These are phyloP conservation scores for Penicillium flavigenum DNA, from an alignment of 495 filamentous ascomycete genomes.

Conservation along the genomic window DNA sequence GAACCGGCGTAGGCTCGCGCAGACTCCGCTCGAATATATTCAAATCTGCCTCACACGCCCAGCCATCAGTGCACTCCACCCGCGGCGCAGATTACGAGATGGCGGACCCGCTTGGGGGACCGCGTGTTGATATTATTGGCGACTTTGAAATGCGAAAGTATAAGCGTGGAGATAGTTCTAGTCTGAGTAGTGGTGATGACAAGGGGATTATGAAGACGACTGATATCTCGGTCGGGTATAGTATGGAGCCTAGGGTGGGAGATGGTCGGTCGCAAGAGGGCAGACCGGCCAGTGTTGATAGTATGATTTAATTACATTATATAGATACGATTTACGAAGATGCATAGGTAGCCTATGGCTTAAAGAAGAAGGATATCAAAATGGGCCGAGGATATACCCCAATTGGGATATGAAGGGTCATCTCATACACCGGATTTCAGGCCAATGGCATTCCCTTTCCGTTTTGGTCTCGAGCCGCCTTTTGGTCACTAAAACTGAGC, in stretches of 20 bases:
- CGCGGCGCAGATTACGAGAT: constrained; percentile 20
- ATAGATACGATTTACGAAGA: constrained; percentile 8
- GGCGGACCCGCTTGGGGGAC: constrained; percentile 18
- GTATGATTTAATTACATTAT: constrained; percentile 19
- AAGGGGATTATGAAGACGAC: constrained; percentile 29
- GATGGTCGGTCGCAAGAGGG: constrained; percentile 13
- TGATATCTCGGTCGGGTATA: constrained; percentile 28
- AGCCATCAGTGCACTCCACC: not conserved
- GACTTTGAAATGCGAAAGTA: constrained; percentile 31
- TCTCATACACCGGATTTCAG: too few relatives aligned
- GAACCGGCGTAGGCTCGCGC: constrained; percentile 9
- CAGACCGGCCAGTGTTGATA: constrained; percentile 26
- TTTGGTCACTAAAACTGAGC: too few relatives aligned
- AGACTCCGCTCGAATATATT: constrained; percentile 14
- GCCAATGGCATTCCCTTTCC: too few relatives aligned
- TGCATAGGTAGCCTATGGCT: not conserved
- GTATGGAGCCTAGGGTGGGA: not conserved
- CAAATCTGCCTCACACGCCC: not conserved
- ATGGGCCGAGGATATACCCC: not conserved
- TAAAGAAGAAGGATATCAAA: not conserved
- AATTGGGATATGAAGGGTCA: not conserved
- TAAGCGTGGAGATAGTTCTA: constrained; percentile 20
- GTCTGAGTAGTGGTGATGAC: constrained; percentile 21
- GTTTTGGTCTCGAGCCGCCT: too few relatives aligned
- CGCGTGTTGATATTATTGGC: constrained; percentile 10